Base-by-base conservation (phyloP, 768 basidiomycete genomes). In the Kwoniella bestiolae region DNA sequence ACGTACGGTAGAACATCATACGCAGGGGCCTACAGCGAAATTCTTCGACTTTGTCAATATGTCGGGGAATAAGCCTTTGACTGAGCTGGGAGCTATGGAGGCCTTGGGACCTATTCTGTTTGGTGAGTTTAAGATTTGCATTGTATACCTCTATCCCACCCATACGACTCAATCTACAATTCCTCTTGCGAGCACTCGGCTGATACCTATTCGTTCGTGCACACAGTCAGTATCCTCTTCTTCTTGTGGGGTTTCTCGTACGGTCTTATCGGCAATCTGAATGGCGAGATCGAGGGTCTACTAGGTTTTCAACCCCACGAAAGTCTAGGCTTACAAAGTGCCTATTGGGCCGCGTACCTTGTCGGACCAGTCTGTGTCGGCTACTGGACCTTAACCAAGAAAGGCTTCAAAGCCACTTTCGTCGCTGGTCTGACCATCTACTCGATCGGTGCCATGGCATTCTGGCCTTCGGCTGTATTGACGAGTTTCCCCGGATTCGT, bases 21-120 rank as follows among this genome's bases (percentile, higher is more conserved):
- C 31, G 1, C 74, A 75, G 56, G 69, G 53, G 32, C 69, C 71
- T 1, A 66, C 71, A 9, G 66, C 66, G 14, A 73, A 31, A 29
- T 80, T 80, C 60, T 77, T 76, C 62, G 77, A 79, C 50, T 77
- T 79, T 52, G 78, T 79, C 53, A 71, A 79, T 32, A 70, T 76
- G 72, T 60, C 58, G 18, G 69, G 70, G n/a, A 63, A 63, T 32
- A 75, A 69, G 53, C 70, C 74, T 0, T 49, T 79, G 51, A 75
- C 73, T 8, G 61, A 79, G 63, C 56, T 79, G 38, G 66, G 50
- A 3, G 62, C 60, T 6, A 63, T 58, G n/a, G 78, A 79, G 56
- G 76, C 76, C 8, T 73, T 74, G 68, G 71, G 76, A 65, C 78
- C 76, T 1, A 60, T 77, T 31, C 32, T 74, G 38, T 77, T 75